Base-by-base conservation (phyloP, 345 rosid species). In the Hypericum perforatum region DNA sequence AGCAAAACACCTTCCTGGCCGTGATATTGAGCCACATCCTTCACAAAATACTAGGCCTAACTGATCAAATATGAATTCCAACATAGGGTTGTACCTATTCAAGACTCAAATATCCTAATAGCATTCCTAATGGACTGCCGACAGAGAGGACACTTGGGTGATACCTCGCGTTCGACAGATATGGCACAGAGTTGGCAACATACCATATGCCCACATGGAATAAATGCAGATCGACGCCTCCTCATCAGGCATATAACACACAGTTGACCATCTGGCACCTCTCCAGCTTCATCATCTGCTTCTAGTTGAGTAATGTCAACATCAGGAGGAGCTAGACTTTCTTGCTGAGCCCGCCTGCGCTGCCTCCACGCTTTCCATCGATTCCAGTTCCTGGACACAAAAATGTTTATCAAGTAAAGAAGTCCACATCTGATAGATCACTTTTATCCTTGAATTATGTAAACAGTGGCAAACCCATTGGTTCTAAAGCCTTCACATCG, bases 201-300 rank as follows among this genome's bases (percentile, higher is more conserved):
- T 22, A 81, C 97, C 9, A 89, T 63, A 69, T 92, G 98, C 29
- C 98, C 95, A 16, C 98, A 92, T 11, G 98, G 98, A 56, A 77
- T 63, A 52, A 92, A 92, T 6, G 89, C 94, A 9, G 86, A 70
- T 6, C 75, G 67, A 45, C 89, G 73, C 41, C 89, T 76, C 73
- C 91, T 76, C 62, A 72, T 63, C 51, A 85, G 73, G 66, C 98
- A 92, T 56, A 92, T 73, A 55, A 92, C 94, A 41, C 98, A 92
- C 66, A 92, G 16, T 52, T 80, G 76, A 42, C 95, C 94, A 47
- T 92, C 95, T 11, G 95, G 85, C 51, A 80, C 74, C 53, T 80
- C 79, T 52, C 67, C 81, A 1, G 43, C 46, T 32, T 72, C 85
- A 1, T 79, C 94, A 0, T 78, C 82, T 7, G 16, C 57, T 7